Evolutionary conservation across 192 early-diverging fungal species (phyloP), one percentile per base, ranked within the genome.

Genomic region (Backusella macrospora): DNA sequence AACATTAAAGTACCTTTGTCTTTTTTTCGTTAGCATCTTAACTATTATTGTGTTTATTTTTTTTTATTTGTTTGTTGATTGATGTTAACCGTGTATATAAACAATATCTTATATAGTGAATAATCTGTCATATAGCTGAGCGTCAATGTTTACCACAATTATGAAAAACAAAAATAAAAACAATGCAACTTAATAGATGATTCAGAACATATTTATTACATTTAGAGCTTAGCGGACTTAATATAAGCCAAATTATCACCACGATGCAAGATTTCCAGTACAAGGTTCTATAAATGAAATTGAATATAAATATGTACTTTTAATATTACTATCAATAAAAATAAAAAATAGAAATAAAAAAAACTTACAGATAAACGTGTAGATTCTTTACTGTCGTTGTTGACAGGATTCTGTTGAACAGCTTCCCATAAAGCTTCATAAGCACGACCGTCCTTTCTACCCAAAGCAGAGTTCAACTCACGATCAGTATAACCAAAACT

Each of bases 401-500:
- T 81, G 2, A 77, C 38, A 23, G 76, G 80, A 43, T 81, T 77
- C 14, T 52, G 49, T 48, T 81, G 80, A n/a, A 72, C 80, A 49
- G 70, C 70, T 13, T 77, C 80, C 75, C 75, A 81, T 55, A 93
- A 86, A 55, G 72, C 80, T 70, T 93, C 90, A 71, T 96, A 94
- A 4, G 92, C 89, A 65, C 87, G 75, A 42, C 92, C 93, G 70
- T 92, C 90, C 14, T 79, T 80, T 34, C 84, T 77, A 1, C 90
- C 94, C 44, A 96, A 78, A 9, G 92, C 89, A 62, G 89, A 91
- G 72, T 88, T 86, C 34, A 96, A 82, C 10, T 82, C 76, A 18
- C 86, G 81, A 67, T 94, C 94, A 0, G 87, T 72, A 43, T 91
- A 85, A 18, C 84, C 90, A 83, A 91, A 94, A 4, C 91, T 86